phyloP scores from a whole-genome alignment of 83 land plant species.

The Diphasiastrum complanatum region DNA sequence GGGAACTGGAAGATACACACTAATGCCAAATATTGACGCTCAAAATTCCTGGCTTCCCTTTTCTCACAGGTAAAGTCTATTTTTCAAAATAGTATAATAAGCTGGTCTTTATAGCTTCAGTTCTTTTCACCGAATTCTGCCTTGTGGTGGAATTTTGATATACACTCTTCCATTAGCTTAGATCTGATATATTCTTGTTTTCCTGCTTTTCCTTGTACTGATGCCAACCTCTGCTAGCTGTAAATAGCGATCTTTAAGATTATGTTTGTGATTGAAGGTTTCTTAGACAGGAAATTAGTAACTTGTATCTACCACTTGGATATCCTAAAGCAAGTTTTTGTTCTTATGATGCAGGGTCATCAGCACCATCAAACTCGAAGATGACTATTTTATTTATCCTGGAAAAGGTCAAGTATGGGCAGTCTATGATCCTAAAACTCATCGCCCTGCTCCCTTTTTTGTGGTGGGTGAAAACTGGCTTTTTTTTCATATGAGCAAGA shows the following conservation, averaged over 20 bases:
- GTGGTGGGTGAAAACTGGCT: constrained; percentile 15
- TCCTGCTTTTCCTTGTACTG: not conserved
- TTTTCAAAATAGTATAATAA: not conserved
- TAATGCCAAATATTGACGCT: not conserved
- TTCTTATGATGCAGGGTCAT: constrained; percentile 9
- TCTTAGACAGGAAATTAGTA: too few species aligned
- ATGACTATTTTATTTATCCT: constrained; percentile 23
- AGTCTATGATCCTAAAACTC: constrained; percentile 3
- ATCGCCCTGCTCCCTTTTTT: constrained; percentile 8
- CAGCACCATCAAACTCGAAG: constrained; percentile 4
- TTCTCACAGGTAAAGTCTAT: constrained; percentile 19
- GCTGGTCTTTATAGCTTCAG: too few species aligned
- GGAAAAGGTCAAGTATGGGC: constrained; percentile 23
- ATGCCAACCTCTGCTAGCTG: not conserved
- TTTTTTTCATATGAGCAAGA: too few species aligned
- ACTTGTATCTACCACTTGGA: not conserved
- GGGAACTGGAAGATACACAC: constrained; percentile 13
- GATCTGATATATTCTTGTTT: not conserved
- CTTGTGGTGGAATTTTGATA: not conserved
- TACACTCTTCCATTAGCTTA: too few species aligned
- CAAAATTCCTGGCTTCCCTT: constrained; percentile 20
- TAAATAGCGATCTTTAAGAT: too few species aligned
- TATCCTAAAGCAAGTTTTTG: not conserved
- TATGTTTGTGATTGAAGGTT: too few species aligned
- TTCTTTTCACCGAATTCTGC: not conserved